Conservation (phyloP, 805 yeast species). For the Candida chilensis region DNA sequence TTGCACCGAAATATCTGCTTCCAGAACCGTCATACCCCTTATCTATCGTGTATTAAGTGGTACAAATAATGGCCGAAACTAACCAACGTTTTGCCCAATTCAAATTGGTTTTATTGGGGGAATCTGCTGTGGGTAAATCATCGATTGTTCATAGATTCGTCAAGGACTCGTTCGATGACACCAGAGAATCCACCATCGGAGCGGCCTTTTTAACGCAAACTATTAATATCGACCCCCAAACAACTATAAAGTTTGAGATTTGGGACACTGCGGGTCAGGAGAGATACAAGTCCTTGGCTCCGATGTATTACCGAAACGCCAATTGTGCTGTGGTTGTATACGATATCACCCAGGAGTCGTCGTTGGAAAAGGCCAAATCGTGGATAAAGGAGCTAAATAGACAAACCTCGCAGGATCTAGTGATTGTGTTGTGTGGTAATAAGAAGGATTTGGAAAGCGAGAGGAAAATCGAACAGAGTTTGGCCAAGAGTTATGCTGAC, state of each 20-base stretch:
- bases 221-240: constrained; percentile 40
- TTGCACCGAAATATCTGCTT: too few relatives aligned
- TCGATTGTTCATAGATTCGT: constrained; percentile 64
- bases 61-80: too few relatives aligned
- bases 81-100: constrained; percentile 37
- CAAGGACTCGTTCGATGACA: constrained; percentile 63
- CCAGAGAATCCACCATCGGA: constrained; percentile 75
- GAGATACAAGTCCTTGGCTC: constrained; percentile 67
- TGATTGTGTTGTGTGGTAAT: constrained; percentile 81
- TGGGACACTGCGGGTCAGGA: constrained; percentile 91
- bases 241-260: constrained; percentile 63
- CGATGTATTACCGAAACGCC: constrained; percentile 78
- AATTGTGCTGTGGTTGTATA: constrained; percentile 75
- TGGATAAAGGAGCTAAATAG: constrained; percentile 78
- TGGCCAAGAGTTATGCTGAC: constrained; percentile 45
- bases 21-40: too few relatives aligned
- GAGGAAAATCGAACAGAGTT: constrained; percentile 29
- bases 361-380: constrained; percentile 61
- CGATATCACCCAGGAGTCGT: constrained; percentile 62
- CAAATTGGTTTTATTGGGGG: constrained; percentile 56
- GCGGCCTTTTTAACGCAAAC: constrained; percentile 76
- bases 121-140: constrained; percentile 63
- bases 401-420: constrained; percentile 67
- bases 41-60: too few relatives aligned
- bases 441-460: constrained; percentile 51